Base-by-base conservation (phyloP, 2,329 filamentous ascomycete species). In the Chrysoporthe puriensis region DNA sequence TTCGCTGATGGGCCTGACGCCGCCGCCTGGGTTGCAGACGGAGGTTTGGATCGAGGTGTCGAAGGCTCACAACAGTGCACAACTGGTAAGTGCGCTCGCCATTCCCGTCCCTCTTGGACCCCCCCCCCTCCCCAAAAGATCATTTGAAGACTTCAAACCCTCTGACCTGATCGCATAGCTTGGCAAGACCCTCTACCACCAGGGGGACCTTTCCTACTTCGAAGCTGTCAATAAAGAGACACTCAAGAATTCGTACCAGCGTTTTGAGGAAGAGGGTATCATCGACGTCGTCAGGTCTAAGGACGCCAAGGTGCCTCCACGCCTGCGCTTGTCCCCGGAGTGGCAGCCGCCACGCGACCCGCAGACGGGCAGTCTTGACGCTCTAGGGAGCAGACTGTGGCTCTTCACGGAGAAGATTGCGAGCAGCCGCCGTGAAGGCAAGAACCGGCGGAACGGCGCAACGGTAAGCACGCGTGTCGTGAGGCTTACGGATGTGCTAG, bases 161-260 rank as follows among this genome's bases (percentile, higher is more conserved):
- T 42, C 58, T 48, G 5, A 48, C 59, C 32, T 21, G 62, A 71
- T 77, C 74, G 76, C 59, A 32, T 16, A 95, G 87, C 88, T 97
- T 42, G 96, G 96, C 65, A 98, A 99, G 80, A 98, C 96, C 0
- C 85, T 99, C 1, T 99, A 97, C 76, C 95, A 99, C 77, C 95
- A 99, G 81, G 96, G 96, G 66, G 96, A 99, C 75, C 87, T 99
- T 11, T 94, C 91, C 42, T 99, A 99, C 80, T 98, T 97, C 73
- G 96, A 99, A 80, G 94, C 96, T 2, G 95, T 99, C 71, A 99
- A 99, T 83, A 97, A 97, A 74, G 95, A 99, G 78, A 97, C 94
- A 0, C 86, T 99, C 66, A 97, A 96, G 76, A 99, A 99, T 78
- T 91, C 94, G 0, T 97, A 95, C 79, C 85, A 88, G 48, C 88